A percentile compares a stretch with the other conserved stretches of the same genome.
These are phyloP conservation scores for Exophiala lecanii-corni DNA, from an alignment of 2,329 filamentous ascomycete genomes.

Conservation along the genomic window DNA sequence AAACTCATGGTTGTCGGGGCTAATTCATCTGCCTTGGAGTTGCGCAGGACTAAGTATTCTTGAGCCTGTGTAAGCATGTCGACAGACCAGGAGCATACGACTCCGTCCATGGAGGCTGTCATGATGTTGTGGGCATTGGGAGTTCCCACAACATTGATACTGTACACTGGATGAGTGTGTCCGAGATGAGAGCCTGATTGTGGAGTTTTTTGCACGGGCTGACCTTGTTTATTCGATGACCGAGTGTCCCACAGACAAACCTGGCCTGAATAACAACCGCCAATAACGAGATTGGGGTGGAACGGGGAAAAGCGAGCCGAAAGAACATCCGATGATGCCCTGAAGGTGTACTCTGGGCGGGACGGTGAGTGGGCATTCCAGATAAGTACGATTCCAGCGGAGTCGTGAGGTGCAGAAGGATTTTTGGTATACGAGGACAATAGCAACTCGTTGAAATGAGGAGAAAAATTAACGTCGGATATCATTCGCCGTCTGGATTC, in stretches of 20 bases:
- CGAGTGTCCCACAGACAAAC: slow-evolving; percentile 96
- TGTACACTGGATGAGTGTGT: slow-evolving; percentile 95
- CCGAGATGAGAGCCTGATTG: slow-evolving; percentile 73
- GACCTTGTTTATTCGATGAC: slow-evolving; percentile 61
- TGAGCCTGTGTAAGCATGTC: slow-evolving; percentile 97
- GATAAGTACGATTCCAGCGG: slow-evolving; percentile 87
- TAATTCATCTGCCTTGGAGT: slow-evolving; percentile 88
- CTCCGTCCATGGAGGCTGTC: slow-evolving; percentile 91
- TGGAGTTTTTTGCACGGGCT: slow-evolving; percentile 90
- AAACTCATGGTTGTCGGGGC: slow-evolving; percentile 93
- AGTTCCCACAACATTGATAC: slow-evolving; percentile 89
- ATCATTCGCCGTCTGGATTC: slow-evolving; percentile 99
- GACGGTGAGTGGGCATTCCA: slow-evolving; percentile 97
- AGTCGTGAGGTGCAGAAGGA: slow-evolving; percentile 86
- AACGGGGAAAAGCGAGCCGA: slow-evolving; percentile 98
- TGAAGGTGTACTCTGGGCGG: slow-evolving; percentile 92
- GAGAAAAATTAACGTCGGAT: slow-evolving; percentile 90
- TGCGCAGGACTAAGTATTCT: slow-evolving; percentile 82
- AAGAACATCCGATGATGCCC: slow-evolving; percentile 91
- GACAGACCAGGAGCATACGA: slow-evolving; percentile 94
- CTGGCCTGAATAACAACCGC: slow-evolving; percentile 93
- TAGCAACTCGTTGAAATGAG: slow-evolving; percentile 80
- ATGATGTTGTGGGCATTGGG: slow-evolving; percentile 99
- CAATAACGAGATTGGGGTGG: slow-evolving; percentile 92
- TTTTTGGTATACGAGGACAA: slow-evolving; percentile 97